Conservation (phyloP, 2,329 filamentous ascomycete genomes). For the Arthroderma uncinatum region DNA sequence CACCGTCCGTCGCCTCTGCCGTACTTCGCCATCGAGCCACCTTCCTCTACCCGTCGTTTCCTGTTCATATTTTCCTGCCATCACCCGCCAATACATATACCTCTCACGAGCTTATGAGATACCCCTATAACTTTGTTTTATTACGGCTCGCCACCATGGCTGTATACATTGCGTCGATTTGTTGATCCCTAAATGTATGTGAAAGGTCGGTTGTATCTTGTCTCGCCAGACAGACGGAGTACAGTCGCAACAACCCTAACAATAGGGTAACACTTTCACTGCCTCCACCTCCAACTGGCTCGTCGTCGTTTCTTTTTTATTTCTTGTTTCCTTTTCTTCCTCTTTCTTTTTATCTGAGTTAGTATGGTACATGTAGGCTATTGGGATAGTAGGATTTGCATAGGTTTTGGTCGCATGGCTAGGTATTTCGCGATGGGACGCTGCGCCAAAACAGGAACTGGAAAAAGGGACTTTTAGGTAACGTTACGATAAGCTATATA, state of each 20-base stretch:
- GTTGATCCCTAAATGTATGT: neutral
- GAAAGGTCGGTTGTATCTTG: neutral
- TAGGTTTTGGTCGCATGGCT: neutral
- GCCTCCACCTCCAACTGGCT: neutral
- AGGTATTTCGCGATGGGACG: neutral
- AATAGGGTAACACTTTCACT: neutral
- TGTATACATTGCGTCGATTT: conserved; percentile 1
- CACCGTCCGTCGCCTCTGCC: neutral
- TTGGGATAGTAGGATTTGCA: neutral
- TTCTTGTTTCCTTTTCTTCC: neutral
- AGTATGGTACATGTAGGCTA: neutral
- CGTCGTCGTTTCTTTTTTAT: neutral
- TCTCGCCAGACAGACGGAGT: neutral
- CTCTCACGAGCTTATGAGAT: neutral
- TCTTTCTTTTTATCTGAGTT: neutral
- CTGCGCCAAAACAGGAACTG: neutral
- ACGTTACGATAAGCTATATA: neutral
- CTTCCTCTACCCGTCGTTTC: neutral
- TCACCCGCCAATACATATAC: neutral
- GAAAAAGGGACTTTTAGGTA: neutral
- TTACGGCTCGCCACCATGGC: neutral
- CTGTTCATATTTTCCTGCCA: neutral
- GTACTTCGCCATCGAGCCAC: neutral
- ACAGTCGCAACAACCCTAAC: neutral
- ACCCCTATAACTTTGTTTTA: conserved; percentile 1